Evolutionary conservation across 768 basidiomycete genomes (phyloP).

Genomic region (Amanita brunnescens): DNA sequence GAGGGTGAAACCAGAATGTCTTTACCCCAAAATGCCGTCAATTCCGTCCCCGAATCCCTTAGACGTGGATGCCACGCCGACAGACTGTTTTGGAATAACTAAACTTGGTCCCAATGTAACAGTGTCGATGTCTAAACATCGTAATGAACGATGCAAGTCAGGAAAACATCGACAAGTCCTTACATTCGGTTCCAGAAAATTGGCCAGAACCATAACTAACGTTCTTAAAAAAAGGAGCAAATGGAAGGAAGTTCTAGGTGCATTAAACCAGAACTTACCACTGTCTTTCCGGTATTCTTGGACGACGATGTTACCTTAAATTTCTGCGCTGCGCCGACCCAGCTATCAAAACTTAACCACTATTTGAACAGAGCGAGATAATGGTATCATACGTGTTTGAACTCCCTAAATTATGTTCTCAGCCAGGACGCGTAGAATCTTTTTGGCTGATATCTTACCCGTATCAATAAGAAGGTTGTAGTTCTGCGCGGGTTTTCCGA

Average conservation of each 20-base stretch:
- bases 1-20: not conserved
- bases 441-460: constrained; percentile 23
- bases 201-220: constrained; percentile 48
- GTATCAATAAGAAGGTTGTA: constrained; percentile 53
- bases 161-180: constrained; percentile 8
- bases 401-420: constrained; percentile 28
- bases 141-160: not conserved
- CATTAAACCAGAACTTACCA: constrained; percentile 19
- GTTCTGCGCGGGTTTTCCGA: constrained; percentile 40
- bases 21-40: constrained; percentile 45
- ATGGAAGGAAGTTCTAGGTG: not conserved
- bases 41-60: constrained; percentile 33
- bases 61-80: constrained; percentile 36
- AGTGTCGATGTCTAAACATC: constrained; percentile 34
- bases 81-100: constrained; percentile 37
- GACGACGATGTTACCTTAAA: constrained; percentile 41
- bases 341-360: constrained; percentile 17
- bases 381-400: constrained; percentile 19
- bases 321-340: constrained; percentile 42
- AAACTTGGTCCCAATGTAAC: constrained; percentile 33
- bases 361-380: not conserved
- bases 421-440: too few relatives aligned
- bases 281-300: constrained; percentile 21
- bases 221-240: constrained; percentile 22
- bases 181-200: constrained; percentile 47